Base-by-base conservation (phyloP, 306 rosid species). In the Cicer chorassanicum region DNA sequence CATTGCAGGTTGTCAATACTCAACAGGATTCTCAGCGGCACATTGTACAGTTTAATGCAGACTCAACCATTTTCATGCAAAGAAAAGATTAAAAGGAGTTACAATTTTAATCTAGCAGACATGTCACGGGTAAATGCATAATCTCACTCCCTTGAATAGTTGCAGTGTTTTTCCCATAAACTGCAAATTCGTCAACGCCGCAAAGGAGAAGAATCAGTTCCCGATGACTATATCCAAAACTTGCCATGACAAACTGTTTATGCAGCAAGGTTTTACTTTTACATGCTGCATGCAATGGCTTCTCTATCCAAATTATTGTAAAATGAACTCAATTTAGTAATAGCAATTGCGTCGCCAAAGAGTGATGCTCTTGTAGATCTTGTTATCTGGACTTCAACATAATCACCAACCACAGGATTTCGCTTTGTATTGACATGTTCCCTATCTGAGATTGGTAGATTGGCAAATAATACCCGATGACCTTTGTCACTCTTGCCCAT, bases 401-500 rank as follows among this genome's bases (percentile, higher is more conserved):
- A 95, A 81, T 95, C 98, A n/a, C 99, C 99, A 19, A 90, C 85
- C 39, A 70, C 67, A 4, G 97, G 91, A 65, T 86, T 88, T 69
- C 93, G 82, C 49, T 53, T 73, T 56, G 86, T 86, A 56, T 72
- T 80, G 29, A 73, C 69, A 68, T 82, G 86, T 65, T 89, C 92
- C 69, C 91, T 83, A 43, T 85, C 84, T 48, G 90, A 78, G 73
- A 94, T 78, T 49, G 89, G 88, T 44, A 54, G 59, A 54, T 84
- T 94, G 54, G 67, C 68, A 36, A 94, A 94, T 3, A 81, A 75
- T 50, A 94, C 96, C 40, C 99, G 79, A 75, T 94, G 97, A 36
- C 99, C 97, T 86, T 88, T 84, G 83, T 94, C 99, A 62, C 92
- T 92, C 85, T 94, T 94, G 76, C 99, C 99, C 43, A 94, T 87